These are phyloP conservation scores for Clarireedia sp. DNA, from an alignment of 2,329 filamentous ascomycete species.

Conservation along the genomic window DNA sequence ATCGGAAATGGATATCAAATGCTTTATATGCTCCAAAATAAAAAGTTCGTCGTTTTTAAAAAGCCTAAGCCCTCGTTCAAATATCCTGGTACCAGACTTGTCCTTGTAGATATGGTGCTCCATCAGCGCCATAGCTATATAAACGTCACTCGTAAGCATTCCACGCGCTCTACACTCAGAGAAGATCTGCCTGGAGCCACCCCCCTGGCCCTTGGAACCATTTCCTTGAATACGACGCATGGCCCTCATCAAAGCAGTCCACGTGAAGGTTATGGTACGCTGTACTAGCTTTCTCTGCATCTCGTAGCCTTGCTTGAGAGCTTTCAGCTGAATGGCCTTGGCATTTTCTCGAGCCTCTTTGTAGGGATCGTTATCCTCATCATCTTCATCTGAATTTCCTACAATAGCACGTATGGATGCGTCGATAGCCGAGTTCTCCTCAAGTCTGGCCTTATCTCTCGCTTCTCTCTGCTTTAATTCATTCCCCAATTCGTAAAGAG, in stretches of 20 bases:
- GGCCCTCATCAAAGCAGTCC: constrained; percentile 89
- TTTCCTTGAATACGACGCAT: constrained; percentile 93
- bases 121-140: constrained; percentile 85
- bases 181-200: constrained; percentile 79
- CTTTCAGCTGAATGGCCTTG: constrained; percentile 53
- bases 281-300: constrained; percentile 70
- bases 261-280: constrained; percentile 81
- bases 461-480: constrained; percentile 59
- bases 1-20: constrained; percentile 85
- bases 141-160: constrained; percentile 86
- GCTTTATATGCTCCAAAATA: constrained; percentile 92
- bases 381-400: constrained; percentile 43
- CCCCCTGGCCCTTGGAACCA: constrained; percentile 37
- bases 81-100: constrained; percentile 84
- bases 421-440: constrained; percentile 38
- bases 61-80: constrained; percentile 85
- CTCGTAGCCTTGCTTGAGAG: constrained; percentile 58
- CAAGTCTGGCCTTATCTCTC: constrained; percentile 48
- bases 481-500: constrained; percentile 79
- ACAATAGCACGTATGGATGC: constrained; percentile 32
- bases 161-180: constrained; percentile 80
- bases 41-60: constrained; percentile 93
- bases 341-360: constrained; percentile 35
- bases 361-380: constrained; percentile 32
- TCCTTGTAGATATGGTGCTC: constrained; percentile 97